Base-by-base conservation (phyloP, 148 eudicot genomes). In the Mesembryanthemum crystallinum region DNA sequence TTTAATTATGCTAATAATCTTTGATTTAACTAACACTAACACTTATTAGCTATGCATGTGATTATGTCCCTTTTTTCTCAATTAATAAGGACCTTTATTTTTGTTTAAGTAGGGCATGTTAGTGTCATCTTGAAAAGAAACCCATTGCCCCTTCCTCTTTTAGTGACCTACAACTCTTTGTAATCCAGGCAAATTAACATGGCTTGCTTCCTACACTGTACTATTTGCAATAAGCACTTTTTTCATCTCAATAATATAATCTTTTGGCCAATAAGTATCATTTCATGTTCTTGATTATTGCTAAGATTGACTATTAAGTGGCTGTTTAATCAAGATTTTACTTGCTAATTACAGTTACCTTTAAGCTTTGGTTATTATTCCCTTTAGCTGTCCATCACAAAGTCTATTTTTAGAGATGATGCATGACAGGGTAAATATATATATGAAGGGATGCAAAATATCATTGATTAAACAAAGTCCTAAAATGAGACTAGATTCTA, bases 31-130 rank as follows among this genome's bases (percentile, higher is more conserved):
- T 71, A 80, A 76, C 83, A 86, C 49, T 45, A 45, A 45, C 49
- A 45, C 76, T 88, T 82, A 86, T 83, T 80, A 85, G 73, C 76
- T 76, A 60, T 83, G 81, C 95, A 90, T 90, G 95, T 88, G 90
- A 78, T 90, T 87, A 85, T 90, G 95, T 87, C 85, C 64, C 80
- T 78, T 80, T 78, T 80, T 64, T 58, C 75, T 77, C 73, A 66
- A n/a, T 20, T 24, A 3, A 74, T 5, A 70, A 65, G 81, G 71
- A 32, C 83, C 84, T 17, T 18, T 5, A 20, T 63, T 63, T 30
- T 3, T 12, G 3, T 30, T 30, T 63, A 6, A 12, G 37, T 13
- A 62, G 80, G 65, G 60, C 66, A 78, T 18, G 8, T 77, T 81
- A 73, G 58, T 85, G 88, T 85, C 89, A 83, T 57, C 61, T 57